Conservation (phyloP, 176 grass and related monocot genomes). For the Saccharum spontaneum region DNA sequence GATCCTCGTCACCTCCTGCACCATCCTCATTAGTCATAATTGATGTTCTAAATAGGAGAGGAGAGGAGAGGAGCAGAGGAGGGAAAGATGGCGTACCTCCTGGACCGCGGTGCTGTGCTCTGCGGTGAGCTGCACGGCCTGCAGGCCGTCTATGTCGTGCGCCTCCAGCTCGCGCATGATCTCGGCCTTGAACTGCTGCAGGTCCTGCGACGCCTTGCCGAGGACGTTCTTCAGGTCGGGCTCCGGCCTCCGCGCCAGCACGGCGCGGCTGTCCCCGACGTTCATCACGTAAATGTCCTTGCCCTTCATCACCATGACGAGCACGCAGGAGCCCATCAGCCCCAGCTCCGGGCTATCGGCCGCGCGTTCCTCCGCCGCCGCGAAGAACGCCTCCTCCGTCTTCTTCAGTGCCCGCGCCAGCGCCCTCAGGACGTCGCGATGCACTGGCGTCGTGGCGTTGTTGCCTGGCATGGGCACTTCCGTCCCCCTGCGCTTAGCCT, state of each 20-base stretch:
- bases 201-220: slow-evolving; percentile 45
- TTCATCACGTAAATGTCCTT: slow-evolving; percentile 88
- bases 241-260: slow-evolving; percentile 57
- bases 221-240: slow-evolving; percentile 54
- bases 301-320: slow-evolving; percentile 88
- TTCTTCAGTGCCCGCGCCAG: slow-evolving; percentile 56
- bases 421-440: slow-evolving; percentile 58
- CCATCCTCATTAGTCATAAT: neutral
- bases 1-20: slow-evolving; percentile 69
- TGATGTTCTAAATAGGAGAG: neutral
- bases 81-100: slow-evolving; percentile 36
- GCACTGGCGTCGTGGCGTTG: neutral
- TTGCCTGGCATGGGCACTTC: neutral
- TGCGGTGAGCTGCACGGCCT: slow-evolving; percentile 61
- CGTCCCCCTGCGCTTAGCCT: neutral
- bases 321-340: slow-evolving; percentile 80
- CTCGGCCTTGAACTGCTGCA: slow-evolving; percentile 46
- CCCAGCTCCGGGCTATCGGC: slow-evolving; percentile 65
- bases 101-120: slow-evolving; percentile 66
- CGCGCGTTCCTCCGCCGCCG: slow-evolving; percentile 53
- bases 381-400: slow-evolving; percentile 81
- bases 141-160: slow-evolving; percentile 44
- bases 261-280: slow-evolving; percentile 79
- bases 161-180: slow-evolving; percentile 62
- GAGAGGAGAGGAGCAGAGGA: too few relatives aligned